Percentiles rank a stretch among this genome's conserved stretches.
phyloP scores from a whole-genome alignment of 2,329 filamentous ascomycete species.

The Myotisia sp. region DNA sequence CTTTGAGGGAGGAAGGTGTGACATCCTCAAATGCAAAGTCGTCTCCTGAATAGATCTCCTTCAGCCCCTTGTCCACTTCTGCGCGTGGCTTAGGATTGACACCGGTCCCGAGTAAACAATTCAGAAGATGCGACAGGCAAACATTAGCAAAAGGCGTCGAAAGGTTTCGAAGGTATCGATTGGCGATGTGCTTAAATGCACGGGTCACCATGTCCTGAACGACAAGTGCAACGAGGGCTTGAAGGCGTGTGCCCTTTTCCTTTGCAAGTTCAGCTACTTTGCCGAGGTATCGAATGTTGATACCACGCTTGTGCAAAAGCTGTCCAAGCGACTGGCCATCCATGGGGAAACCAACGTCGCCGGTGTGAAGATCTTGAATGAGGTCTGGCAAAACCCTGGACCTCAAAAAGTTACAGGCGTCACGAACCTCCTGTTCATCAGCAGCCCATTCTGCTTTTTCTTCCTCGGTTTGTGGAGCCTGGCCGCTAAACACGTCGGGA shows the following conservation, averaged over 20 bases:
- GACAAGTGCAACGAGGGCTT: constrained; percentile 62
- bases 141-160: constrained; percentile 66
- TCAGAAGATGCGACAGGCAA: constrained; percentile 74
- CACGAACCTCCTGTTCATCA: constrained; percentile 79
- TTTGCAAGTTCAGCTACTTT: constrained; percentile 58
- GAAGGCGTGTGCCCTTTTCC: constrained; percentile 53
- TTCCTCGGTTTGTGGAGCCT: constrained; percentile 73
- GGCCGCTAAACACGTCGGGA: constrained; percentile 88
- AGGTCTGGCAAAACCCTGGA: constrained; percentile 70
- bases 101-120: constrained; percentile 71
- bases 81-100: constrained; percentile 65
- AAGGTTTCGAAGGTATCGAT: constrained; percentile 63
- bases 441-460: constrained; percentile 71
- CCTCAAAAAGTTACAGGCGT: constrained; percentile 64
- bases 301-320: constrained; percentile 87
- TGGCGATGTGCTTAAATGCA: constrained; percentile 83
- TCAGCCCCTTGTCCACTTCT: constrained; percentile 61
- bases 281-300: constrained; percentile 94
- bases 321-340: constrained; percentile 83
- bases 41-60: constrained; percentile 62
- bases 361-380: constrained; percentile 73
- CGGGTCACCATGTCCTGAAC: constrained; percentile 90
- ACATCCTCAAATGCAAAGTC: constrained; percentile 69
- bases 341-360: constrained; percentile 95
- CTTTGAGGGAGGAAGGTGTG: constrained; percentile 56